Conservation (phyloP, 345 rosid genomes). For the Melaleuca alternifolia region DNA sequence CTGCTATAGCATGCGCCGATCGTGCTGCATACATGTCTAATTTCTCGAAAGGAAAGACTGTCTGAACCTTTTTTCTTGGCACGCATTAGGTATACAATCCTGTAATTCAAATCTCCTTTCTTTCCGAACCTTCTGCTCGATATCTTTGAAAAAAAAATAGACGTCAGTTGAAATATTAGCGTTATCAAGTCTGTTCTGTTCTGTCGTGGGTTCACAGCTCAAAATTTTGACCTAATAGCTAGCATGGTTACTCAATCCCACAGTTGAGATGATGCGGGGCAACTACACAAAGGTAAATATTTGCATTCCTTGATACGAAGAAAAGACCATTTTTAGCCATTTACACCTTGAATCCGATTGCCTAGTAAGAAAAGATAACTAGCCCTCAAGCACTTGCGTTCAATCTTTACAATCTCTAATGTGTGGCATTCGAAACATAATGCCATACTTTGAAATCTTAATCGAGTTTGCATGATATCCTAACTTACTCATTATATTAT, state of each 20-base stretch:
- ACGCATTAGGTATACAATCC: not conserved
- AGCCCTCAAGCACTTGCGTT: not conserved
- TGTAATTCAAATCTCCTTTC: not conserved
- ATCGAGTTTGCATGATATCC: not conserved
- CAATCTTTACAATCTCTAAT: not conserved
- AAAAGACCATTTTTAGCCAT: not conserved
- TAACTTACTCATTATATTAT: not conserved
- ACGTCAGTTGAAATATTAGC: not conserved
- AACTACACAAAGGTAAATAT: not conserved
- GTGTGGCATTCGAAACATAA: not conserved
- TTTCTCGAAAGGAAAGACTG: not conserved
- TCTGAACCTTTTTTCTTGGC: not conserved
- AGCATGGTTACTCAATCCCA: not conserved
- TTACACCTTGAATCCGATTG: not conserved
- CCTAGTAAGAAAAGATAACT: not conserved
- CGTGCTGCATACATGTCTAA: not conserved
- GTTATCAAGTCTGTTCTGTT: not conserved
- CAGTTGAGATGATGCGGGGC: not conserved
- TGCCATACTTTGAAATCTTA: not conserved
- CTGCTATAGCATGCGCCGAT: not conserved
- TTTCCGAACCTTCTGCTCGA: not conserved
- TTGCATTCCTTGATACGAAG: not conserved
- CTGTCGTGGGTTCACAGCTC: fast-evolving
- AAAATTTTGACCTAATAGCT: not conserved
- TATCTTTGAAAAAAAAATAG: not conserved